These are phyloP conservation scores for Jatropha podagrica DNA, from an alignment of 441 rosid genomes.

Conservation along the genomic window DNA sequence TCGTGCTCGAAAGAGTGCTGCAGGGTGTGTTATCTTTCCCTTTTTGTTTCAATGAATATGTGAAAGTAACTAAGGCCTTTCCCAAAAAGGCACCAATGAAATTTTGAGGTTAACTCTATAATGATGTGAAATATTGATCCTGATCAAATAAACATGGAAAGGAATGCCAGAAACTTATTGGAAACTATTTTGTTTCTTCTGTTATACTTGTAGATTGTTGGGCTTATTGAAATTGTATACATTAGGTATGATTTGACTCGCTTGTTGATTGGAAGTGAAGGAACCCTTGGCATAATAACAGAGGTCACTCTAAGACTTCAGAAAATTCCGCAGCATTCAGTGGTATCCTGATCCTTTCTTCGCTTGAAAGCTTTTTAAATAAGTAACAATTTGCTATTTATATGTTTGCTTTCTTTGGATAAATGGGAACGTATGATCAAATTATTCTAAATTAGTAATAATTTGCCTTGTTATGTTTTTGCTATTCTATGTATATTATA, in stretches of 20 bases:
- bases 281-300: constrained; percentile 85
- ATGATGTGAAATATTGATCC: not conserved
- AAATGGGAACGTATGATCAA: not conserved
- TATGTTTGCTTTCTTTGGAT: constrained; percentile 9
- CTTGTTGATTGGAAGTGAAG: constrained; percentile 93
- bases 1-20: constrained; percentile 97
- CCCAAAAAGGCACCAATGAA: not conserved
- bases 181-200: not conserved
- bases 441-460: not conserved
- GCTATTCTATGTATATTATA: not conserved
- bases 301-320: constrained; percentile 91
- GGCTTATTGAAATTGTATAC: constrained; percentile 12
- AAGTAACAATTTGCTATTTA: not conserved
- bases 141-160: not conserved
- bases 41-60: constrained; percentile 12
- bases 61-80: not conserved
- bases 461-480: no score
- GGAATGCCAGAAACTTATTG: not conserved
- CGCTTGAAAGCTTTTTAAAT: constrained; percentile 5
- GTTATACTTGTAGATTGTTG: not conserved
- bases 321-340: constrained; percentile 87
- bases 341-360: constrained; percentile 48
- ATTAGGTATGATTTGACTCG: constrained; percentile 90
- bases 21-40: constrained; percentile 61
- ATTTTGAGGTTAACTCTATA: not conserved